Percentiles rank a stretch among this genome's conserved stretches.
phyloP scores from a whole-genome alignment of 1,284 basidiomycete species.

The Fomitopsis palustris region DNA sequence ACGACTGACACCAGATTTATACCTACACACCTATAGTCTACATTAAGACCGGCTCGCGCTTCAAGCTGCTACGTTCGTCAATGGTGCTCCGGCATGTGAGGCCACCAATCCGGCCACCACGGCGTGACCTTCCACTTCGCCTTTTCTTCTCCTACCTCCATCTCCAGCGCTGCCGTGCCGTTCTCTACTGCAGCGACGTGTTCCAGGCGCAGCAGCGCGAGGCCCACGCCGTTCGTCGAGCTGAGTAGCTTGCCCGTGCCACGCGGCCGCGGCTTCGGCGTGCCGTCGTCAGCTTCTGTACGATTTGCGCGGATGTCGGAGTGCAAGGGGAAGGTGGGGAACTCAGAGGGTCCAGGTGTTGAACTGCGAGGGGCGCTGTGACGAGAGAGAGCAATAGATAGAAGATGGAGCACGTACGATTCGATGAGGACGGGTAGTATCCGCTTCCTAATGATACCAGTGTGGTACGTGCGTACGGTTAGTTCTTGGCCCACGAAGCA shows the following conservation, averaged over 20 bases:
- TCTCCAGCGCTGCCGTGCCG: constrained; percentile 39
- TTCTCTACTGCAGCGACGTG: constrained; percentile 40
- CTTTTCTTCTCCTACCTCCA: constrained; percentile 28
- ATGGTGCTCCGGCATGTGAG: constrained; percentile 20
- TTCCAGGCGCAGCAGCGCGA: constrained; percentile 73
- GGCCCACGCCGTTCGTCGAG: constrained; percentile 52
- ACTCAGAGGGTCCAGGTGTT: background rate
- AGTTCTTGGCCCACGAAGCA: constrained; percentile 99
- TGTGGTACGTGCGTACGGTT: constrained; percentile 95
- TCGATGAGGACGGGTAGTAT: constrained; percentile 73
- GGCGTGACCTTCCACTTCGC: constrained; percentile 43
- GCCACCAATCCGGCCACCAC: constrained; percentile 75
- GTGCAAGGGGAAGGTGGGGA: constrained; percentile 18
- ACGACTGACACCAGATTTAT: no score
- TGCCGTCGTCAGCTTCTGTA: constrained; percentile 10
- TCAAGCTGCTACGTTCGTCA: background rate
- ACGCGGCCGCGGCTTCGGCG: constrained; percentile 42
- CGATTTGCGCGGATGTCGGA: constrained; percentile 19
- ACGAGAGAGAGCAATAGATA: no score
- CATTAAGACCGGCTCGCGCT: background rate
- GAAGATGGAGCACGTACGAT: background rate
- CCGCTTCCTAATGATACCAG: constrained; percentile 89
- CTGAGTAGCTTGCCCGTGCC: constrained; percentile 67
- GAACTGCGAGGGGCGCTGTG: background rate
- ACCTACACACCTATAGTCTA: background rate